Conservation (phyloP, 1,284 basidiomycete genomes). For the Pascua guehoae region DNA sequence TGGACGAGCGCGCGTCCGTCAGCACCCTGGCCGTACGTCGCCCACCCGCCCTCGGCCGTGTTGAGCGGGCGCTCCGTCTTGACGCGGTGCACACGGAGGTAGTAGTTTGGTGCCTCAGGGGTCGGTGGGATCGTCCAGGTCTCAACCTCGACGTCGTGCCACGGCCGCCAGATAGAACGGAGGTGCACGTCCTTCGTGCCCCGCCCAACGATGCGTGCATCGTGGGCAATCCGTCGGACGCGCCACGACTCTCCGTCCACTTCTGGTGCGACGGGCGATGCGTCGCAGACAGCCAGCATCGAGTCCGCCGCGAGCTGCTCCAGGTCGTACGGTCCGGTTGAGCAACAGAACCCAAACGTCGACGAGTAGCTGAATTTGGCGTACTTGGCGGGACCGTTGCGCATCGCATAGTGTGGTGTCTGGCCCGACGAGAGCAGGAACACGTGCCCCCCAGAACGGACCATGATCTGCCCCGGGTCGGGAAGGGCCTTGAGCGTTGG, state of each 20-base stretch:
- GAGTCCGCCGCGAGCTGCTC: conserved; percentile 68
- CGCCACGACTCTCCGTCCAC: conserved; percentile 65
- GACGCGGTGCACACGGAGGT: conserved; percentile 65
- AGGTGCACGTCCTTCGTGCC: conserved; percentile 55
- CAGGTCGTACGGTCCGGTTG: conserved; percentile 63
- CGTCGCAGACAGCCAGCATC: conserved; percentile 63
- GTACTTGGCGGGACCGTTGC: conserved; percentile 72
- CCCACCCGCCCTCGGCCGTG: conserved; percentile 67
- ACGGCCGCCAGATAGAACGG: conserved; percentile 67
- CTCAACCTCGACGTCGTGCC: conserved; percentile 67
- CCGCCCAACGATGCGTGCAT: conserved; percentile 59
- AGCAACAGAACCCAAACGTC: conserved; percentile 70
- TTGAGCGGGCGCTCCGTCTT: conserved; percentile 55
- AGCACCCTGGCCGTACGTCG: conserved; percentile 64
- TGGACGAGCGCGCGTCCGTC: conserved; percentile 59
- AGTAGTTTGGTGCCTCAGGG: conserved; percentile 60
- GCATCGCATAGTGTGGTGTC: conserved; percentile 71
- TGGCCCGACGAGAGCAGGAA: conserved; percentile 72
- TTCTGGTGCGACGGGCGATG: conserved; percentile 47
- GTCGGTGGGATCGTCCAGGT: conserved; percentile 69
- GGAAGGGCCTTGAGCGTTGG: conserved; percentile 55
- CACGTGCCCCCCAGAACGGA: conserved; percentile 57
- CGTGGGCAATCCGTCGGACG: conserved; percentile 60
- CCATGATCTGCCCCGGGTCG: conserved; percentile 66
- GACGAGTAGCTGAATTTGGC: conserved; percentile 70